phyloP scores from a whole-genome alignment of 176 grass and related monocot genomes.

The Paspalum vaginatum region DNA sequence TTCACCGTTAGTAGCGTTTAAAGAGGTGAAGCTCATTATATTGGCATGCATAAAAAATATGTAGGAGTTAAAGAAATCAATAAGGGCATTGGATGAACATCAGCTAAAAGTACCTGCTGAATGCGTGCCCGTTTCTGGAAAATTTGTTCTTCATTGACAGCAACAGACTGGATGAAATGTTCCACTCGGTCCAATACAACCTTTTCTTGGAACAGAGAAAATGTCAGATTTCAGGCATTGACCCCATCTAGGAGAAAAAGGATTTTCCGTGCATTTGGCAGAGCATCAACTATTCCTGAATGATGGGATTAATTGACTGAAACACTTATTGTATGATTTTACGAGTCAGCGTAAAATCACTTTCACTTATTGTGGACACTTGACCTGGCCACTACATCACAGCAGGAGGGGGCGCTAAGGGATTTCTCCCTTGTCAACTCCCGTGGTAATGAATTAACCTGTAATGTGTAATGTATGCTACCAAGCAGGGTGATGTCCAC shows the following conservation, averaged over 20 bases:
- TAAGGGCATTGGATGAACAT: slow-evolving; percentile 12
- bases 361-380: background rate
- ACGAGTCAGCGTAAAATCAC: background rate
- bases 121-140: slow-evolving; percentile 92
- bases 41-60: slow-evolving; percentile 9
- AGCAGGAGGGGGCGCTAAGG: background rate
- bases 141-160: slow-evolving; percentile 93
- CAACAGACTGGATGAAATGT: slow-evolving; percentile 91
- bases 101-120: slow-evolving; percentile 75
- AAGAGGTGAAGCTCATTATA: slow-evolving; percentile 2
- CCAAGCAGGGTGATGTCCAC: background rate
- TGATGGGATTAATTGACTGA: background rate
- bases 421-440: background rate
- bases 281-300: slow-evolving; percentile 3
- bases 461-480: slow-evolving; percentile 9
- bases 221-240: slow-evolving; percentile 20
- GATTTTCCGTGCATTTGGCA: background rate
- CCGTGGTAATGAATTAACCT: background rate
- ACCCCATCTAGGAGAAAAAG: background rate
- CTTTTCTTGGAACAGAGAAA: slow-evolving; percentile 53
- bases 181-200: slow-evolving; percentile 91
- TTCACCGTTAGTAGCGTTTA: slow-evolving; percentile 12
- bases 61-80: slow-evolving; percentile 15
- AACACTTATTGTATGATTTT: background rate
- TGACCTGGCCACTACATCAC: background rate